Base-by-base conservation (phyloP, 306 rosid species). In the Astragalus membranaceus region DNA sequence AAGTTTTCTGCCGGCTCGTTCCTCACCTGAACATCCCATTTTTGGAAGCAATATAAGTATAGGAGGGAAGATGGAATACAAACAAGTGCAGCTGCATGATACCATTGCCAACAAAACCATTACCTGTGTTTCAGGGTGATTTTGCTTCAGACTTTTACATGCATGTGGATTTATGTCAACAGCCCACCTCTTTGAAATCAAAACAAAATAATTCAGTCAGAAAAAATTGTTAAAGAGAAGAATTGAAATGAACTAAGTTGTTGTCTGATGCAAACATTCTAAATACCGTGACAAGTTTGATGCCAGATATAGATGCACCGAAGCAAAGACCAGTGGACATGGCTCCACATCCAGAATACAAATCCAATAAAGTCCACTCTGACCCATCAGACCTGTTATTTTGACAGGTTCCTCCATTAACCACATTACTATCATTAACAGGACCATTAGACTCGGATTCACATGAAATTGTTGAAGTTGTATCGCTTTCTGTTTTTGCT, bases 301-400 rank as follows among this genome's bases (percentile, higher is more conserved):
- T 44, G 10, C 79, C 82, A 8, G 81, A 77, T 17, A 72, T 20
- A 12, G 76, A 42, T 9, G 84, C 87, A 15, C 87, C 87, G 0
- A 75, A 41, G 67, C 86, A 70, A 32, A 83, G 84, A 3, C 87
- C 87, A 0, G 87, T 83, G 57, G 87, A 83, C 87, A 83, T 83
- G 5, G 84, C 87, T 47, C 87, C 87, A 56, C 87, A 79, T 0
- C 87, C 87, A 26, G 87, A 62, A 63, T 79, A 83, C 63, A 83
- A 63, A 37, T 83, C 87, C 0, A 83, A 33, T 12, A 79, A 35
- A 2, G 48, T 8, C 79, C 81, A 75, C 44, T 78, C 79, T 0
- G 79, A 33, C 5, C 2, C 13, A 23, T 56, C 16, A 0, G 72
- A 72, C 3, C 5, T 42, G 0, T 60, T 70, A 61, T 13, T 52